Evolutionary conservation across 352 stramenopile species (phyloP).

Genomic region (Phytophthora podocarpi): DNA sequence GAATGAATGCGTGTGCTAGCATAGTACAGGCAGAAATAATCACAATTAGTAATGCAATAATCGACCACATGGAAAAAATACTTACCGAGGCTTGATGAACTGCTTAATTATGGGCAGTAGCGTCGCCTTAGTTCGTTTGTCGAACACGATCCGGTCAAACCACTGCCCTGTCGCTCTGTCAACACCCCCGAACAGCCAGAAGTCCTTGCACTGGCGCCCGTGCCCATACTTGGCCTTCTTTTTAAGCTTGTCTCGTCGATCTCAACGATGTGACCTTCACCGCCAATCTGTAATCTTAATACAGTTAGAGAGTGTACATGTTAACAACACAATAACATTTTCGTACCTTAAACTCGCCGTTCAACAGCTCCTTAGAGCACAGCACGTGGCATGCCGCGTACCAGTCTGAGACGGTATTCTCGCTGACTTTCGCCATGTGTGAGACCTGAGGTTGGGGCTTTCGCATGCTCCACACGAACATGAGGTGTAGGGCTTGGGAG

Average conservation of each 20-base stretch:
- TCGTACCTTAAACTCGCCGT: conserved; percentile 1
- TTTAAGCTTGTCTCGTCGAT: conserved; percentile 35
- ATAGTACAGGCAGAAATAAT: too few species aligned
- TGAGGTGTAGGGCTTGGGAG: not conserved
- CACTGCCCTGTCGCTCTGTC: conserved; percentile 23
- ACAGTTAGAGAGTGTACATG: conserved; percentile 2
- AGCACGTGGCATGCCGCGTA: conserved; percentile 1
- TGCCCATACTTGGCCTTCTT: conserved; percentile 40
- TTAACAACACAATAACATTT: not conserved
- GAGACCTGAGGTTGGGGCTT: not conserved
- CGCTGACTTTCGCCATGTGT: conserved; percentile 5
- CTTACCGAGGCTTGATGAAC: conserved; percentile 16
- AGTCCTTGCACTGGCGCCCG: conserved; percentile 13
- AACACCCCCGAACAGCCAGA: conserved; percentile 39
- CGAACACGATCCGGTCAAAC: conserved; percentile 30
- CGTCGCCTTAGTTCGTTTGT: conserved; percentile 23
- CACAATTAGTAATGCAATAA: too few species aligned
- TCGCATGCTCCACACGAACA: conserved; percentile 13
- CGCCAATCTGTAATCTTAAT: conserved; percentile 2
- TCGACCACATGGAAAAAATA: too few species aligned
- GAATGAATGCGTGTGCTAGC: conserved; percentile 24
- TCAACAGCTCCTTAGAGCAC: conserved; percentile 10
- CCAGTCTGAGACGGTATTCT: conserved; percentile 3
- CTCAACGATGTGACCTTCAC: conserved; percentile 29
- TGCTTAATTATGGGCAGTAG: conserved; percentile 13